Conservation (phyloP, 768 basidiomycete genomes). For the Pleurotus sapidus region DNA sequence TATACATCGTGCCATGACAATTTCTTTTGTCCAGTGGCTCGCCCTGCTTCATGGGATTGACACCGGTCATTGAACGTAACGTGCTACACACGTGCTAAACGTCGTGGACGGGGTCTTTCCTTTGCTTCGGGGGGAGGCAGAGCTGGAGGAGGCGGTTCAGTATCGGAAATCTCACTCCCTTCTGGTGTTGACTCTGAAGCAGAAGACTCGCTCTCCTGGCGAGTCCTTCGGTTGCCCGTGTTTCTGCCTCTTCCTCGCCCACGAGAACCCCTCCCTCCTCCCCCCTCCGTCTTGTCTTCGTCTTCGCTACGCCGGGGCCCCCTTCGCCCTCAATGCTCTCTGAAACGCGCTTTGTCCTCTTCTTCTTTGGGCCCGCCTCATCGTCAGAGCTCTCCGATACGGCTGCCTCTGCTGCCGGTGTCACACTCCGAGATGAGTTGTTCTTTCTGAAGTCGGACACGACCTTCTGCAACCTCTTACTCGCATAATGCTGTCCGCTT, state of each 20-base stretch:
- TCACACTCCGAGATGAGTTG: constrained; percentile 19
- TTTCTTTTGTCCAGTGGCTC: too few species aligned
- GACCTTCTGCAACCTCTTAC: constrained; percentile 84
- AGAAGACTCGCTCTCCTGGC: neutral
- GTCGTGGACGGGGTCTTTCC: too few species aligned
- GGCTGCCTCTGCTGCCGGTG: constrained; percentile 14
- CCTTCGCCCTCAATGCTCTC: neutral
- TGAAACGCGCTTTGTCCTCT: constrained; percentile 20
- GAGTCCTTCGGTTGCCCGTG: neutral
- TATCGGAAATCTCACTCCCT: too few species aligned
- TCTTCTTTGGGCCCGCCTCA: constrained; percentile 26
- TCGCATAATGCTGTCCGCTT: constrained; percentile 82
- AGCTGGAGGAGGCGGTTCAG: too few species aligned
- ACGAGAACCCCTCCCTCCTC: constrained; percentile 12
- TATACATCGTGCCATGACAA: too few species aligned
- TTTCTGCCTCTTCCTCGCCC: constrained; percentile 11
- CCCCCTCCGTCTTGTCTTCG: constrained; percentile 6
- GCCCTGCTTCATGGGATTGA: too few species aligned
- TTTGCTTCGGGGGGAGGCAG: too few species aligned
- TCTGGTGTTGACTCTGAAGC: neutral
- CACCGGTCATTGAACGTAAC: too few species aligned
- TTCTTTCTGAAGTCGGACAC: constrained; percentile 79
- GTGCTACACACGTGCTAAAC: too few species aligned
- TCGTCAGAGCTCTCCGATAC: constrained; percentile 20
- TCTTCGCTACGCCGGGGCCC: neutral